Percentiles rank a stretch among this genome's conserved stretches.
Conservation (phyloP, 2,329 filamentous ascomycete genomes). For the Fusarium pilosicola region DNA sequence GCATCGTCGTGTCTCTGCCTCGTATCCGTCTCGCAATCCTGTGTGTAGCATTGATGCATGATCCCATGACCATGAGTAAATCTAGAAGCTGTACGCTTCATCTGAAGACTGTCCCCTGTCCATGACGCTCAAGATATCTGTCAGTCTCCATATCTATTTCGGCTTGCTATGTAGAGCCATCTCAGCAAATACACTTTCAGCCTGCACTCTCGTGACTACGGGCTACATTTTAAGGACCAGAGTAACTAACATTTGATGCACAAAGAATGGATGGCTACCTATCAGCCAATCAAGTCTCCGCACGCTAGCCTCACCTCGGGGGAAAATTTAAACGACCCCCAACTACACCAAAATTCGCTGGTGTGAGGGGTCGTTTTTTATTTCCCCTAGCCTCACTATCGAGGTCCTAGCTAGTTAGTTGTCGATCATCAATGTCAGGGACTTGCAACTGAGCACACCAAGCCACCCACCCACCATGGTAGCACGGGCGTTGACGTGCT, state of each 20-base stretch:
- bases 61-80: background rate
- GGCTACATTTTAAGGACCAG: background rate
- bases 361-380: too few species aligned
- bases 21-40: background rate
- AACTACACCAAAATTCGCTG: too few species aligned
- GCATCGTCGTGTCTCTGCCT: background rate
- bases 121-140: background rate
- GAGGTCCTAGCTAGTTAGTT: slow-evolving; percentile 21
- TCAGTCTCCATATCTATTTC: background rate
- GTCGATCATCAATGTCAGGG: slow-evolving; percentile 33
- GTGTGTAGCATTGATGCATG: background rate
- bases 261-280: background rate
- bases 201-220: background rate
- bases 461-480: slow-evolving; percentile 5
- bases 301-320: background rate
- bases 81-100: background rate
- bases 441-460: background rate
- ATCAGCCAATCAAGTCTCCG: background rate
- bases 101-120: background rate
- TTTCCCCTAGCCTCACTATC: slow-evolving; percentile 1
- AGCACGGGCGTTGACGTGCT: background rate
- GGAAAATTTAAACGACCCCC: too few species aligned
- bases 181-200: background rate
- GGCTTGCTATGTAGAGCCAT: background rate
- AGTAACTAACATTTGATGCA: background rate